Base-by-base conservation (phyloP, 805 yeast species). In the Teunomyces stri region DNA sequence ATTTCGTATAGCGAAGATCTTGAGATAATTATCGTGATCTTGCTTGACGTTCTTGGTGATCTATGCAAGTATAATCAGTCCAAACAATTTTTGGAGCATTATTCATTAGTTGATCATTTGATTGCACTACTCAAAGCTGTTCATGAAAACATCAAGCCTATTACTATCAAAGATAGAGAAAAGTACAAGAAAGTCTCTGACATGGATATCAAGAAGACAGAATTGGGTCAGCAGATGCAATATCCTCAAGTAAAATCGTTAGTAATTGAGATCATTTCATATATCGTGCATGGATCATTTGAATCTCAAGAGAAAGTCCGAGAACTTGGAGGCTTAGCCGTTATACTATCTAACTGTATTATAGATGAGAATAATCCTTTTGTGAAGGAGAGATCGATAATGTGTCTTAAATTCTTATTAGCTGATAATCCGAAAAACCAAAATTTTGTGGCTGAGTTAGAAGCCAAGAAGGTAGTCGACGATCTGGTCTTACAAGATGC, bases 351-450 rank as follows among this genome's bases (percentile, higher is more conserved):
- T 6, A 85, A 84, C 52, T 91, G 97, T 68, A 80, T 86, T 34
- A 82, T 94, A 44, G 98, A 92, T 62, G 84, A 83, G 39, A 82
- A 87, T 60, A 95, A 94, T 62, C 98, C 97, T 0, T 92, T 77
- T 56, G 84, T 87, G 47, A 85, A 89, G 53, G 99, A 92, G 59
- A 70, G 92, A 50, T 78, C 96, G 1, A 87, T 94, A 29, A 67
- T 92, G 5, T 89, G 97, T 58, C 61, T 94, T 25, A 80, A 84
- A 57, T 84, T 82, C 50, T 65, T 90, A 28, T 65, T 92, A 12
- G 78, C 79, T 20, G 73, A 78, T 7, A 94, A 94, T 56, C 58
- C 54, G 3, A 73, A 70, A 41, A 94, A 92, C 62, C 97, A 92
- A 65, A 72, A 76, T 1, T 81, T 90, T 61, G 90, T 92, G 0